phyloP scores from a whole-genome alignment of 768 basidiomycete genomes.

The Phaeotremella skinneri region DNA sequence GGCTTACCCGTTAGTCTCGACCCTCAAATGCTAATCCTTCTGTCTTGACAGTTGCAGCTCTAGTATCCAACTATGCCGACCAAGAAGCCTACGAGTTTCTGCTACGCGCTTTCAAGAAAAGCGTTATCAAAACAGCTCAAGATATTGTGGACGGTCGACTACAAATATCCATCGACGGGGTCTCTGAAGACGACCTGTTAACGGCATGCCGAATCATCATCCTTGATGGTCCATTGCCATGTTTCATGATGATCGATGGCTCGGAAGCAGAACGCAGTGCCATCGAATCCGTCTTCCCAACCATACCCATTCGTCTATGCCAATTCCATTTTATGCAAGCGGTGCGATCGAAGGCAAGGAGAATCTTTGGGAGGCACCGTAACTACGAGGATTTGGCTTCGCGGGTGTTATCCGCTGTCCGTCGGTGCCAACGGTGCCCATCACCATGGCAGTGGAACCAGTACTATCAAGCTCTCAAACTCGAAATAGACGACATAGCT shows the following conservation, averaged over 20 bases:
- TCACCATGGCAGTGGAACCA: background rate
- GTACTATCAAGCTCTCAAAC: background rate
- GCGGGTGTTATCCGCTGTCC: background rate
- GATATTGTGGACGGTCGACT: background rate
- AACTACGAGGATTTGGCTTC: background rate
- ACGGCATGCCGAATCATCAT: background rate
- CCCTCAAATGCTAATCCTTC: no score
- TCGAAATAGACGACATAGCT: background rate
- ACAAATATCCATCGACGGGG: background rate
- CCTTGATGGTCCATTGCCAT: conserved; percentile 3
- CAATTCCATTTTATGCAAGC: conserved; percentile 20
- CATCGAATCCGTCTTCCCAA: conserved; percentile 5
- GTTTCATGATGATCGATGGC: conserved; percentile 16
- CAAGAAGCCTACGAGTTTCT: conserved; percentile 7
- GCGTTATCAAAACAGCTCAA: background rate
- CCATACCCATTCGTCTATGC: conserved; percentile 7
- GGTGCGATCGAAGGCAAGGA: background rate
- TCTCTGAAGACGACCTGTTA: background rate
- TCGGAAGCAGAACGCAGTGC: conserved; percentile 10
- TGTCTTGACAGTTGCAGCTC: conserved; percentile 9
- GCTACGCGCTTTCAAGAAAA: conserved; percentile 3
- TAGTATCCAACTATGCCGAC: conserved; percentile 9
- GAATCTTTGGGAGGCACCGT: background rate
- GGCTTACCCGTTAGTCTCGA: background rate
- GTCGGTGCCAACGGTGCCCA: conserved; percentile 12